phyloP scores from a whole-genome alignment of 345 rosid genomes.

The Corchorus capsularis region DNA sequence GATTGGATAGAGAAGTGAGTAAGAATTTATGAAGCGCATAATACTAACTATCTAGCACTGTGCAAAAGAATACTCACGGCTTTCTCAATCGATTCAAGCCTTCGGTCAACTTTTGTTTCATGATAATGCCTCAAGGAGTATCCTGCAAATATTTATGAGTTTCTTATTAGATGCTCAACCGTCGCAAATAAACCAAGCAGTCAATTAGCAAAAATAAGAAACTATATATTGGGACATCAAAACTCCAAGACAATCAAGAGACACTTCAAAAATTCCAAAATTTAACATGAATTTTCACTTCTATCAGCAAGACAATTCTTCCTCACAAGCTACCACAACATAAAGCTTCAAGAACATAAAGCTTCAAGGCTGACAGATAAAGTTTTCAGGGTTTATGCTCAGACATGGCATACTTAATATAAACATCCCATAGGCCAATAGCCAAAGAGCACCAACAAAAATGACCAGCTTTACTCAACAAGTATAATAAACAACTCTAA shows the following conservation, averaged over 20 bases:
- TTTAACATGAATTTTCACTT: neutral
- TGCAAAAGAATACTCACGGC: conserved; percentile 49
- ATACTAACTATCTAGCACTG: neutral
- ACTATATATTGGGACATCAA: neutral
- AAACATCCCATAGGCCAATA: neutral
- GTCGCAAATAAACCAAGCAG: neutral
- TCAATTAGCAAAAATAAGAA: neutral
- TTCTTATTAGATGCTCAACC: conserved; percentile 18
- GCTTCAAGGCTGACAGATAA: neutral
- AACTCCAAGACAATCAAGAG: neutral
- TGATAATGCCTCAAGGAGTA: conserved; percentile 61
- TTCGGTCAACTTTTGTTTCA: conserved; percentile 56
- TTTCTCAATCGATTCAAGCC: conserved; percentile 70
- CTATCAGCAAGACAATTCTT: neutral
- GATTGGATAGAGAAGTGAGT: neutral
- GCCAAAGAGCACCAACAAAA: neutral
- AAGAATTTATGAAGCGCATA: neutral
- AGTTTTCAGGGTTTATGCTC: neutral
- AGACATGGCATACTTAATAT: neutral
- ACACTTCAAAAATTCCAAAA: neutral
- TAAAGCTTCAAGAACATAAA: neutral
- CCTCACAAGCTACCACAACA: no score
- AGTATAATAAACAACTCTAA: neutral
- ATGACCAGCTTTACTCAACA: neutral
- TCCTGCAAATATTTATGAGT: conserved; percentile 44